Base-by-base conservation (phyloP, 495 filamentous ascomycete species). In the Thozetella sp. region DNA sequence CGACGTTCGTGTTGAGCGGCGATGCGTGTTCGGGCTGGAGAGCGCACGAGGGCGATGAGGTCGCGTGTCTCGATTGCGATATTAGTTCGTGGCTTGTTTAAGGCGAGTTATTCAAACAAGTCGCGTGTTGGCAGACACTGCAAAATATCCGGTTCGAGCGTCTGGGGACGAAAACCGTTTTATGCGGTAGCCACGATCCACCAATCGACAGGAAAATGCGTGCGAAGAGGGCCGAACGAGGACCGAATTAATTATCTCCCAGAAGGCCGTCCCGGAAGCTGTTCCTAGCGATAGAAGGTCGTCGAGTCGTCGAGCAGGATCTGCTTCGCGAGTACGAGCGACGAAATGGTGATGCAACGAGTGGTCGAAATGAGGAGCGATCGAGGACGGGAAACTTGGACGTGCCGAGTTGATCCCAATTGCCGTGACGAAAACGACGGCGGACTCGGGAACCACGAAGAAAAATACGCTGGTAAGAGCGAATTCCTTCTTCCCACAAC, bases 1-100 rank as follows among this genome's bases (percentile, higher is more conserved):
- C 3, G 53, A 30, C 23, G n/a, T 40, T 34, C 55, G 22, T 26
- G 55, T 59, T 26, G 56, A 13, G n/a, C n/a, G 51, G 43, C 11
- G 54, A 43, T 17, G 26, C 43, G 50, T 34, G 15, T 3, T 15
- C 13, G 3, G n/a, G 46, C 10, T 24, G 17, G 1, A 34, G 17
- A 22, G n/a, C n/a, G n/a, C n/a, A n/a, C n/a, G n/a, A n/a, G n/a
- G n/a, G n/a, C n/a, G n/a, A n/a, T n/a, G n/a, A n/a, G n/a, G n/a
- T 48, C n/a, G 43, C 3, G 12, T 48, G 43, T 3, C 11, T 9
- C n/a, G 43, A 48, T 48, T 48, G 20, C n/a, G n/a, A 48, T 48
- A 48, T 48, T 48, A 20, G 9, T 48, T 15, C 20, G 43, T 19
- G 9, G n/a, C n/a, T 48, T 48, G n/a, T 48, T 48, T 48, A n/a